These are phyloP conservation scores for Coprinellus micaceus DNA, from an alignment of 768 basidiomycete species.

Conservation along the genomic window DNA sequence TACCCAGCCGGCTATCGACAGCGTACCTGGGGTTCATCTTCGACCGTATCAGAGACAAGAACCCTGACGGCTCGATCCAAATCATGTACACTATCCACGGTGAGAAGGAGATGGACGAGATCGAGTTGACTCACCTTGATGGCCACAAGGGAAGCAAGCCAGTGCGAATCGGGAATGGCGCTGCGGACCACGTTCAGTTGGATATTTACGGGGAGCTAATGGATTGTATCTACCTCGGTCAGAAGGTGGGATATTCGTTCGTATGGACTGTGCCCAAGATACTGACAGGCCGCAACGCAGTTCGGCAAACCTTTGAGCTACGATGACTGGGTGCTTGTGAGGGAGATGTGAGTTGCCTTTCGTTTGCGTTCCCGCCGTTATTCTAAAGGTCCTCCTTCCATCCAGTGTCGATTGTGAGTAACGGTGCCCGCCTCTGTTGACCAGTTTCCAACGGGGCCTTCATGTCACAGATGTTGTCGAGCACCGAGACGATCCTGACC, in stretches of 20 bases:
- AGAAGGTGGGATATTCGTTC: conserved; percentile 84
- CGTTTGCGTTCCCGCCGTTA: neutral
- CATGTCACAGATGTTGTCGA: conserved; percentile 64
- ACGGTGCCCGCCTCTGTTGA: neutral
- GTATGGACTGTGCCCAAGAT: conserved; percentile 36
- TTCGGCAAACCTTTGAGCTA: conserved; percentile 30
- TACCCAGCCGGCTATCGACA: conserved; percentile 21
- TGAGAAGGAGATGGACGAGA: conserved; percentile 76
- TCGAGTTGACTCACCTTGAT: conserved; percentile 82
- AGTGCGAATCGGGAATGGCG: conserved; percentile 93
- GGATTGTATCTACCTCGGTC: conserved; percentile 95
- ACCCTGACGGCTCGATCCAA: conserved; percentile 87
- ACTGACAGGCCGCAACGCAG: neutral
- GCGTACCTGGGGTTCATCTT: conserved; percentile 93
- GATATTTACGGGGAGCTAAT: conserved; percentile 97
- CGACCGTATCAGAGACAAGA: conserved; percentile 75
- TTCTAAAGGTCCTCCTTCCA: neutral
- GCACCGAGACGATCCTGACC: conserved; percentile 69
- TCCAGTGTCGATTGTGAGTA: conserved; percentile 68
- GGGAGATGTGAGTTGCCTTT: conserved; percentile 60
- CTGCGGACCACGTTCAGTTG: conserved; percentile 88
- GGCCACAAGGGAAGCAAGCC: conserved; percentile 85
- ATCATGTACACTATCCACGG: conserved; percentile 99
- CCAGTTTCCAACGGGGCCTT: too few relatives aligned
- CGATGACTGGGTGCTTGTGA: conserved; percentile 58